Evolutionary conservation across 257 asterid species (phyloP).

Genomic region (Penstemon davidsonii): DNA sequence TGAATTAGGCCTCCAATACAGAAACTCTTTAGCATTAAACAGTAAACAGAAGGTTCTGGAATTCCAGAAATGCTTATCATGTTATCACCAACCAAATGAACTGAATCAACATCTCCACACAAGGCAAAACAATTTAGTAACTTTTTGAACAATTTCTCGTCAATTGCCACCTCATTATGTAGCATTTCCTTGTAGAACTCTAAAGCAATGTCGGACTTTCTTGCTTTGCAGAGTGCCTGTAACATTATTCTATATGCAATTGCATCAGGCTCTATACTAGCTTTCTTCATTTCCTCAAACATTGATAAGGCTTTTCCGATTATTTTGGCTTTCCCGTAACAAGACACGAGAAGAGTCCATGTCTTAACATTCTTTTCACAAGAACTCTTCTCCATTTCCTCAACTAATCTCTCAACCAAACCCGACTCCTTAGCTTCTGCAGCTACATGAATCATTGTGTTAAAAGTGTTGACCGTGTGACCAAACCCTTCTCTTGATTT

Average conservation of each 20-base stretch:
- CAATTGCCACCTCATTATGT: slow-evolving; percentile 46
- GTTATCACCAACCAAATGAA: slow-evolving; percentile 49
- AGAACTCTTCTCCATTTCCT: slow-evolving; percentile 58
- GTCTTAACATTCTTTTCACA: slow-evolving; percentile 62
- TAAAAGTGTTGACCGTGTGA: slow-evolving; percentile 54
- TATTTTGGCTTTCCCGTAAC: slow-evolving; percentile 56
- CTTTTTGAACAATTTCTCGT: slow-evolving; percentile 39
- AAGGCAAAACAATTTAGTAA: slow-evolving; percentile 63
- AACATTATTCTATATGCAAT: slow-evolving; percentile 53
- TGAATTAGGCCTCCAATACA: slow-evolving; percentile 67
- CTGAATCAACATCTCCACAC: slow-evolving; percentile 51
- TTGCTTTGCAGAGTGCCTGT: slow-evolving; percentile 51
- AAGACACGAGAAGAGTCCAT: slow-evolving; percentile 67
- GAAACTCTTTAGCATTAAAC: slow-evolving; percentile 61
- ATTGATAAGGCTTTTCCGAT: slow-evolving; percentile 57
- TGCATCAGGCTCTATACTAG: slow-evolving; percentile 58
- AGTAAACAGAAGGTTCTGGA: slow-evolving; percentile 45
- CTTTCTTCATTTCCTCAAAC: slow-evolving; percentile 75
- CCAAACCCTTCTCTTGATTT: slow-evolving; percentile 47
- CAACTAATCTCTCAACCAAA: slow-evolving; percentile 57
- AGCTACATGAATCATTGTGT: slow-evolving; percentile 61
- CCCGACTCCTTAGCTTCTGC: slow-evolving; percentile 53
- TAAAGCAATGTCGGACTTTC: slow-evolving; percentile 60
- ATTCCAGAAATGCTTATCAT: slow-evolving; percentile 49
- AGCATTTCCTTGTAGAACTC: slow-evolving; percentile 81